These are phyloP conservation scores for Pseudogymnoascus destructans DNA, from an alignment of 2,329 filamentous ascomycete species.

Conservation along the genomic window DNA sequence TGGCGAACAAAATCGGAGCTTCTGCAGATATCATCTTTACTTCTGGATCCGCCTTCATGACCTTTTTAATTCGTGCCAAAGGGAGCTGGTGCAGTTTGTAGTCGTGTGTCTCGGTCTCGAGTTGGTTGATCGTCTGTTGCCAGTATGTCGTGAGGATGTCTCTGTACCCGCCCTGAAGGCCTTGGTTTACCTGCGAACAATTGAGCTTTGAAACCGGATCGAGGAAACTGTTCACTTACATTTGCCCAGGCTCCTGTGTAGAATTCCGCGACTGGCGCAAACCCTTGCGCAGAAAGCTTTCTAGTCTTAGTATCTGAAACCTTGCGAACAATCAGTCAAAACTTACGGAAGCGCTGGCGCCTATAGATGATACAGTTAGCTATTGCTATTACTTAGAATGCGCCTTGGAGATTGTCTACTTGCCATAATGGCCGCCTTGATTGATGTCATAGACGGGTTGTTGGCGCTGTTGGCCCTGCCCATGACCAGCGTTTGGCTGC, in stretches of 20 bases:
- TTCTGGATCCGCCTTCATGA: constrained; percentile 98
- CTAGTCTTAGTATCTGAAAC: constrained; percentile 9
- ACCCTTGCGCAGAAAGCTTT: constrained; percentile 75
- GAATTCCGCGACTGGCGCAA: constrained; percentile 75
- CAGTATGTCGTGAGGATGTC: constrained; percentile 98
- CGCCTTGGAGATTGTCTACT: constrained; percentile 21
- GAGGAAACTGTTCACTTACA: constrained; percentile 38
- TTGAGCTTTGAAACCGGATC: constrained; percentile 17
- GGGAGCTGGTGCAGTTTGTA: constrained; percentile 97
- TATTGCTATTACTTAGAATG: background rate
- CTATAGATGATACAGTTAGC: constrained; percentile 30
- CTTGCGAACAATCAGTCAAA: background rate
- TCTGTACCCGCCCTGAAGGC: constrained; percentile 80
- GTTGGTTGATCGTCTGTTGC: constrained; percentile 94
- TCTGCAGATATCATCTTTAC: constrained; percentile 99
- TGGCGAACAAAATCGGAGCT: constrained; percentile 93
- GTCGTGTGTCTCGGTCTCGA: constrained; percentile 90
- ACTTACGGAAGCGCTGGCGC: constrained; percentile 56
- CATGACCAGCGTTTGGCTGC: constrained; percentile 39
- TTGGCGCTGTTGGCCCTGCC: constrained; percentile 31
- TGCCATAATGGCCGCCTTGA: constrained; percentile 69
- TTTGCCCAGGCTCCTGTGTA: constrained; percentile 95
- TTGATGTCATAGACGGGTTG: constrained; percentile 58
- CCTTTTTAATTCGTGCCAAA: constrained; percentile 97
- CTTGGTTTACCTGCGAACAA: constrained; percentile 70